These are phyloP conservation scores for Colletotrichum horii DNA, from an alignment of 2,329 filamentous ascomycete species.

Conservation along the genomic window DNA sequence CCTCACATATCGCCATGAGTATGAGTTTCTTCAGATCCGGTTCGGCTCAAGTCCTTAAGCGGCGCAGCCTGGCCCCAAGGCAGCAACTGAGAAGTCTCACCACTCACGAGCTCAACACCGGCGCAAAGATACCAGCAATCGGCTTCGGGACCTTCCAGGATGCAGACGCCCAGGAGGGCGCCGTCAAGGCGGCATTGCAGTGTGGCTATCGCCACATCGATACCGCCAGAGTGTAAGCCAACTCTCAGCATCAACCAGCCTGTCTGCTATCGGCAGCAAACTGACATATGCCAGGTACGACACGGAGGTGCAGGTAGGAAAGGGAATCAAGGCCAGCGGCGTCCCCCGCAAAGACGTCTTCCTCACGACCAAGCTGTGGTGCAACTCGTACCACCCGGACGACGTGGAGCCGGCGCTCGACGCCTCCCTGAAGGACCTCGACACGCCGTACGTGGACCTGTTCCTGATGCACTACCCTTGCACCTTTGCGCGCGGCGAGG, in stretches of 20 bases:
- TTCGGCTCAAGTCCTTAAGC: not conserved
- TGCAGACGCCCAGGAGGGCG: conserved; percentile 29
- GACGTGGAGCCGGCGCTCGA: conserved; percentile 29
- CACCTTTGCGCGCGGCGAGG: conserved; percentile 25
- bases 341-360: conserved; percentile 33
- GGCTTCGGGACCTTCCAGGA: conserved; percentile 35
- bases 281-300: not conserved
- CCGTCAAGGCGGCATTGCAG: conserved; percentile 30
- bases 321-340: conserved; percentile 26
- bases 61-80: not conserved
- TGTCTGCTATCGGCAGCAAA: not conserved
- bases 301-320: conserved; percentile 25
- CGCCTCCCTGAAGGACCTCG: conserved; percentile 30
- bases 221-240: conserved; percentile 26
- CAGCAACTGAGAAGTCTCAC: not conserved
- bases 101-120: conserved; percentile 24
- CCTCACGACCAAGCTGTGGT: conserved; percentile 35
- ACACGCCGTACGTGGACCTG: conserved; percentile 32
- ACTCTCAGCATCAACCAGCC: not conserved
- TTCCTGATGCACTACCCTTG: conserved; percentile 33
- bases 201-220: conserved; percentile 40
- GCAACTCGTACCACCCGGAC: conserved; percentile 30
- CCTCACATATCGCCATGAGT: not conserved
- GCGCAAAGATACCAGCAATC: conserved; percentile 31
- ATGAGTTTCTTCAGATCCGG: not conserved